Evolutionary conservation across 352 stramenopile species (phyloP).

Genomic region (Phytophthora podocarpi): DNA sequence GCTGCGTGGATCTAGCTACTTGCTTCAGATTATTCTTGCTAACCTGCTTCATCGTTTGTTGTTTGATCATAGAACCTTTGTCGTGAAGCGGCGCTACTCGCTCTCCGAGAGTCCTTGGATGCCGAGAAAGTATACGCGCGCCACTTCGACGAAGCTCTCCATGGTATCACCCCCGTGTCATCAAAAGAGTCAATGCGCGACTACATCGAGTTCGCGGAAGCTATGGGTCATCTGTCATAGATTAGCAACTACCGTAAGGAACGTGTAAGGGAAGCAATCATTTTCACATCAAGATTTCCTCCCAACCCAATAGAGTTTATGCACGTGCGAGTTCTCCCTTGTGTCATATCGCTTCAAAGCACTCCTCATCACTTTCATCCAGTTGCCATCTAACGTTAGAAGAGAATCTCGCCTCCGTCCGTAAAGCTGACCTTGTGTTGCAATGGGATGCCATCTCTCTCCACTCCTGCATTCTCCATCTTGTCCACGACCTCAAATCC

Average conservation of each 20-base stretch:
- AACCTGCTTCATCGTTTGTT: slow-evolving; percentile 11
- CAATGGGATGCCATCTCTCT: slow-evolving; percentile 62
- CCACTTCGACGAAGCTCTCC: slow-evolving; percentile 66
- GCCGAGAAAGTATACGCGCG: slow-evolving; percentile 53
- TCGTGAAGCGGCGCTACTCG: slow-evolving; percentile 77
- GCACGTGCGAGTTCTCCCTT: background rate
- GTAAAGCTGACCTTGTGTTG: slow-evolving; percentile 79
- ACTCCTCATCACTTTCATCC: background rate
- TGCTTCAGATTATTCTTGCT: background rate
- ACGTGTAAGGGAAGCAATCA: background rate
- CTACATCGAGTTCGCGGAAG: slow-evolving; percentile 67
- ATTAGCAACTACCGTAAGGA: too few relatives aligned
- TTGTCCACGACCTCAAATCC: slow-evolving; percentile 84
- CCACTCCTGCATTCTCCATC: slow-evolving; percentile 77
- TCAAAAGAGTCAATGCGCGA: slow-evolving; percentile 52
- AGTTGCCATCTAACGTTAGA: slow-evolving; percentile 28
- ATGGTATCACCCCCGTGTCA: slow-evolving; percentile 57
- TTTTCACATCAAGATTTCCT: background rate
- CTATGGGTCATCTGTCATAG: slow-evolving; percentile 62
- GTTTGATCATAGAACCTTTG: slow-evolving; percentile 73
- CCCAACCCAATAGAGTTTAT: slow-evolving; percentile 22
- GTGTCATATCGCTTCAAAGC: background rate
- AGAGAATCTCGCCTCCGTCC: slow-evolving; percentile 76
- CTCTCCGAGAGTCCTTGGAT: slow-evolving; percentile 73
- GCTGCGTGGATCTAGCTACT: background rate